Base-by-base conservation (phyloP, 2,329 filamentous ascomycete genomes). In the Colletotrichum navitas region DNA sequence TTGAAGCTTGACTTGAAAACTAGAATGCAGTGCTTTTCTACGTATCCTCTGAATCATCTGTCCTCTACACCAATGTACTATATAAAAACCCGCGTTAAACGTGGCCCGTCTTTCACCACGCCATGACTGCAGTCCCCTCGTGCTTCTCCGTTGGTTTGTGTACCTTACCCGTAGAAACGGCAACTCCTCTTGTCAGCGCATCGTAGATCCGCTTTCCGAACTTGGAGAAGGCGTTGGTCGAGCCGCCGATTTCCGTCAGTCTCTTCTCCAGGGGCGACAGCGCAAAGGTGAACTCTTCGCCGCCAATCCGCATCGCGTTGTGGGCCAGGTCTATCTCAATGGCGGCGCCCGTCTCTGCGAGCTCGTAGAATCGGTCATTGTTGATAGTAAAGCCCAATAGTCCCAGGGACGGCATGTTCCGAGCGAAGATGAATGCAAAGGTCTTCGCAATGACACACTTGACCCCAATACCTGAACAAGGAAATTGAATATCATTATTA, bases 371-470 rank as follows among this genome's bases (percentile, higher is more conserved):
- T 0, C 56, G 73, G 10, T 79, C 77, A 63, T 85, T 80, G 0
- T 70, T 62, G 16, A 86, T 79, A 2, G 76, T 78, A 59, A 86
- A 83, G 0, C 83, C 83, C 21, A 86, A 72, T 0, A 86, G 79
- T 0, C 85, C 84, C 0, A 86, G 75, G 45, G 78, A 84, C 0
- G 84, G 82, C 77, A 83, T 81, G 74, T 86, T 86, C 2, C 83
- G 79, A 8, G 78, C 78, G 66, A 83, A 85, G 68, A 86, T 86
- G 75, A 85, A 86, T 0, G 82, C 80, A 67, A 85, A 86, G 0
- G 80, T 83, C 58, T 79, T 75, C 1, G 83, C 84, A 64, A 86
- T 84, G 0, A 86, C 82, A 63, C 80, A 83, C 72, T 82, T 71
- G 1, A 85, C 78, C 1, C 81, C 81, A 34, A 64, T 74, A 76